Evolutionary conservation across 202 grass and related monocot species (phyloP).

Genomic region (Digitaria exilis): DNA sequence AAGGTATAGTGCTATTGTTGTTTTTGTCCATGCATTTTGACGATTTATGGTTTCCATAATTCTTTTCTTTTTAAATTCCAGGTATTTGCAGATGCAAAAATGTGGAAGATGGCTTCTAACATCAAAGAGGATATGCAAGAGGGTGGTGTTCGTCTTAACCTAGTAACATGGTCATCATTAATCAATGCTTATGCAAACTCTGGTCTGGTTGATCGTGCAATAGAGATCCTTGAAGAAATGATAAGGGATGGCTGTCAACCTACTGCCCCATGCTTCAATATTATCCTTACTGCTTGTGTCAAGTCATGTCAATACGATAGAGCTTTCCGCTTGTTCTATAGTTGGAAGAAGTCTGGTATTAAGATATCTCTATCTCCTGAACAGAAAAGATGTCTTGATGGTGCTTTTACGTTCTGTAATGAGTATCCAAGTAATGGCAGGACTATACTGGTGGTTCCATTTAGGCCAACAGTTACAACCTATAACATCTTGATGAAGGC

Average conservation of each 20-base stretch:
- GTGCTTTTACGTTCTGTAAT: slow-evolving; percentile 38
- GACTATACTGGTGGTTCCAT: slow-evolving; percentile 59
- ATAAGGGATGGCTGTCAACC: slow-evolving; percentile 72
- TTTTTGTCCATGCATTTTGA: slow-evolving; percentile 3
- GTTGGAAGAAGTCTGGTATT: slow-evolving; percentile 84
- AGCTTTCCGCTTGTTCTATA: slow-evolving; percentile 84
- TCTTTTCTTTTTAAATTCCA: slow-evolving; percentile 62
- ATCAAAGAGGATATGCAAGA: slow-evolving; percentile 84
- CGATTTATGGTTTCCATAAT: slow-evolving; percentile 37
- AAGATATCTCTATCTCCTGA: slow-evolving; percentile 53
- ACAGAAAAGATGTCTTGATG: slow-evolving; percentile 40
- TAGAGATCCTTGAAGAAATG: slow-evolving; percentile 96
- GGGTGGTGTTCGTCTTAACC: slow-evolving; percentile 63
- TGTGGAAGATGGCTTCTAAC: slow-evolving; percentile 88
- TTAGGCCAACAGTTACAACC: slow-evolving; percentile 74
- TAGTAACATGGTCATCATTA: slow-evolving; percentile 87
- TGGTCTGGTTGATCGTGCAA: slow-evolving; percentile 70
- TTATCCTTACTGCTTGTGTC: slow-evolving; percentile 78
- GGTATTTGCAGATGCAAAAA: slow-evolving; percentile 89
- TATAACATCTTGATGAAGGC: slow-evolving; percentile 95
- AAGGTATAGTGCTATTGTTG: slow-evolving; percentile 56
- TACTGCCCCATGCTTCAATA: slow-evolving; percentile 92
- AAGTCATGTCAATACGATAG: slow-evolving; percentile 89
- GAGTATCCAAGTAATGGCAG: slow-evolving; percentile 42
- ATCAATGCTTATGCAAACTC: slow-evolving; percentile 82